These are phyloP conservation scores for Solanum pimpinellifolium DNA, from an alignment of 257 asterid species.

Conservation along the genomic window DNA sequence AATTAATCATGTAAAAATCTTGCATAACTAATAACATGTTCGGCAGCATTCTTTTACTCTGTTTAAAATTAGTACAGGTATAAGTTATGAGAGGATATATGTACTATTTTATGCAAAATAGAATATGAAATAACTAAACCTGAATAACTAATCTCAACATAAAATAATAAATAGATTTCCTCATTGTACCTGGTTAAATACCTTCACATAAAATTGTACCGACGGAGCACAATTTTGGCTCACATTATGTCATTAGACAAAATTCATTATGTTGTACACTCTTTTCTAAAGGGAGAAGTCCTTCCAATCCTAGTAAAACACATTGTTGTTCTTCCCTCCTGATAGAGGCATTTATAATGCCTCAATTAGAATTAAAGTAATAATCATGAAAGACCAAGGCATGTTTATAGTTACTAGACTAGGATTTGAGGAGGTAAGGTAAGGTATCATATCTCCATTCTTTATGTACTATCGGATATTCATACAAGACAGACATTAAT, in stretches of 20 bases:
- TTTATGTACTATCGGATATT: not conserved
- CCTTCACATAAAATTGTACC: not conserved
- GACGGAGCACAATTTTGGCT: not conserved
- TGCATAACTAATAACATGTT: not conserved
- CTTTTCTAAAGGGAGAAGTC: not conserved
- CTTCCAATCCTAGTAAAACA: not conserved
- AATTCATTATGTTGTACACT: not conserved
- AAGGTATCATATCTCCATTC: not conserved
- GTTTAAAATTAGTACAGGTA: too few species aligned
- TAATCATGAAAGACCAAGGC: not conserved
- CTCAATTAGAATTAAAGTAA: not conserved
- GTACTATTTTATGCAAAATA: not conserved
- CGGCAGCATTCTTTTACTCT: not conserved
- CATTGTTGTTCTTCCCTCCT: not conserved
- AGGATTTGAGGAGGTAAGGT: not conserved
- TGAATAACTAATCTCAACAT: not conserved
- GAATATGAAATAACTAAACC: not conserved
- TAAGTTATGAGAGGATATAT: not conserved
- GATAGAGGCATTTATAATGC: not conserved
- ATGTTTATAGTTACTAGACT: not conserved
- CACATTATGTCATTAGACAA: not conserved
- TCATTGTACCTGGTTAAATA: not conserved
- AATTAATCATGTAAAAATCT: not conserved
- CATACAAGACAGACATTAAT: not conserved
- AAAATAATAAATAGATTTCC: not conserved